Base-by-base conservation (phyloP, 495 filamentous ascomycete genomes). In the Amphirosellinia nigrospora region DNA sequence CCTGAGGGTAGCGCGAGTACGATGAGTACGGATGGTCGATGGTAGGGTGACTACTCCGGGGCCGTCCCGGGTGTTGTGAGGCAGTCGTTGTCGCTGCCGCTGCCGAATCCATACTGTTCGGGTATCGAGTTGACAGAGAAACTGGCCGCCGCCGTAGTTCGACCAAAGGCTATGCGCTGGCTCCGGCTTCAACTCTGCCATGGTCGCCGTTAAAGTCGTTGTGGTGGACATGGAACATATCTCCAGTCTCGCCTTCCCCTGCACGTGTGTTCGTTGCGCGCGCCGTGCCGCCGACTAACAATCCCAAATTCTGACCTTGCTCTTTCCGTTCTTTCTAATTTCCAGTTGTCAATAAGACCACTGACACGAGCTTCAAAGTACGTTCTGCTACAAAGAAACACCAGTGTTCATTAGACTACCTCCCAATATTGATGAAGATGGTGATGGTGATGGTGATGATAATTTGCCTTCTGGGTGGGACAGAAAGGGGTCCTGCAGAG, bases 181-280 rank as follows among this genome's bases (percentile, higher is more conserved):
- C 78, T 86, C 84, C 73, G 76, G 78, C 82, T 83, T 86, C 81
- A 86, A 76, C 79, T 86, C 84, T 84, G 84, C 82, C 84, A 86
- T 86, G 78, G 80, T 82, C 76, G 81, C 81, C 82, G 82, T 81
- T 74, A 85, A 84, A 70, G 83, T 84, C 70, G 82, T 81, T 79
- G 84, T 84, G 78, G 84, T 79, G 79, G 83, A 84, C 83, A 86
- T 86, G 83, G 79, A 81, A 68, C 79, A 78, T 82, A 70, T 78
- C 81, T 78, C 75, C 75, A 71, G 72, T 59, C 68, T 50, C 60
- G 48, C 36, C 41, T 46, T 34, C 38, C 68, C 48, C 45, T 70
- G 38, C 39, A 34, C 59, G 60, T 41, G 48, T 53, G 21, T 64
- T 70, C 68, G 68, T 39, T 70, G 68, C 68, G 68, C 68, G 68